Percentiles rank a stretch among this genome's conserved stretches.
Evolutionary conservation across 352 stramenopile species (phyloP).

Genomic region (Globisporangium viniferum): DNA sequence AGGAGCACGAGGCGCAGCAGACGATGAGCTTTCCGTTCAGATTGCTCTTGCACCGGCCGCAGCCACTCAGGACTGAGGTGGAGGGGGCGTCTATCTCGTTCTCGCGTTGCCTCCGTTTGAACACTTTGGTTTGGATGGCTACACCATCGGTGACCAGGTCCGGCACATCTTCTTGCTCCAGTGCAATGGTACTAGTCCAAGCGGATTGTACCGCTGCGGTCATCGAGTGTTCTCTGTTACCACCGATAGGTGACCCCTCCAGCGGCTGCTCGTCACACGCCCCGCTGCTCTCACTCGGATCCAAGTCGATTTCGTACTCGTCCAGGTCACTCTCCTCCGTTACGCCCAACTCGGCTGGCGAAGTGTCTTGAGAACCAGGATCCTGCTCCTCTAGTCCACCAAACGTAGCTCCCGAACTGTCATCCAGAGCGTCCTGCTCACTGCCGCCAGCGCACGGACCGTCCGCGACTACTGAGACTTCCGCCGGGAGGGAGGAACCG

Average conservation of each 20-base stretch:
- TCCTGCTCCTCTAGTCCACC: neutral
- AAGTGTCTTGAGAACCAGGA: neutral
- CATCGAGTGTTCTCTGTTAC: neutral
- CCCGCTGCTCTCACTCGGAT: neutral
- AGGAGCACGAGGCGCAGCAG: conserved; percentile 40
- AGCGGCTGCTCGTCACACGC: neutral
- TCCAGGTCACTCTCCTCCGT: neutral
- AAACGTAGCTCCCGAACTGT: neutral
- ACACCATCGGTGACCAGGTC: neutral
- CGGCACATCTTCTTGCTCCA: neutral
- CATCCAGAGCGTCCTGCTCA: neutral
- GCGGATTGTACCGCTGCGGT: neutral
- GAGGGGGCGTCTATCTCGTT: neutral
- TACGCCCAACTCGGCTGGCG: too few species aligned
- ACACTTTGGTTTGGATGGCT: neutral
- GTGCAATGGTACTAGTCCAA: neutral
- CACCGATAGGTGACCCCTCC: neutral
- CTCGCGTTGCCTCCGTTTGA: neutral
- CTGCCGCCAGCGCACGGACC: too few species aligned
- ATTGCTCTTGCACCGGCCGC: conserved; percentile 57
- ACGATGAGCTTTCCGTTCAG: conserved; percentile 66
- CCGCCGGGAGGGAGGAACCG: neutral
- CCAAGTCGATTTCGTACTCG: neutral
- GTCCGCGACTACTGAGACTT: too few species aligned
- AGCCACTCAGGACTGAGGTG: conserved; percentile 13